These are phyloP conservation scores for Vaccinium macrocarpon DNA, from an alignment of 148 eudicot genomes.

Conservation along the genomic window DNA sequence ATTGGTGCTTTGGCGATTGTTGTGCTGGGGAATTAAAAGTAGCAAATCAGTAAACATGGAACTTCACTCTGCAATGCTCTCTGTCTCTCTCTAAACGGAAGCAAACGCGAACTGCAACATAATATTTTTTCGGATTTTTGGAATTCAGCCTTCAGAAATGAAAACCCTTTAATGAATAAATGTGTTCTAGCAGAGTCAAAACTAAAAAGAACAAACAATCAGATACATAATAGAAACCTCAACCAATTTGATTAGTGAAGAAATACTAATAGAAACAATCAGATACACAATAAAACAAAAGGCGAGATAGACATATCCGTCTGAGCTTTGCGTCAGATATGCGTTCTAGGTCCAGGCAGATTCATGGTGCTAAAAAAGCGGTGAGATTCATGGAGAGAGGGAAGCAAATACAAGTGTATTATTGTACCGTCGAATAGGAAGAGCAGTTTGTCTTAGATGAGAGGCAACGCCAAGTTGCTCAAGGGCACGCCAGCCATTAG, in stretches of 20 bases:
- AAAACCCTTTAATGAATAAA: background rate
- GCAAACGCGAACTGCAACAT: background rate
- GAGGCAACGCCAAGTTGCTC: background rate
- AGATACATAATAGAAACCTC: too few relatives aligned
- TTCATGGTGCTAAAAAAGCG: background rate
- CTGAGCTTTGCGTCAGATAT: background rate
- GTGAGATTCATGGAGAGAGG: background rate
- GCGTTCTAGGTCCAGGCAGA: background rate
- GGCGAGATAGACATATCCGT: background rate
- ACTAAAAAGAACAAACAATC: too few relatives aligned
- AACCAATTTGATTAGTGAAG: too few relatives aligned
- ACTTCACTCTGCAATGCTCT: background rate
- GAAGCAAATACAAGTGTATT: background rate
- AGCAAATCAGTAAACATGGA: background rate
- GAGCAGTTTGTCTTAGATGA: background rate
- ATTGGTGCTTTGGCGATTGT: background rate
- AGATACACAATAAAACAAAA: too few relatives aligned
- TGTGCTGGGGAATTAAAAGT: background rate
- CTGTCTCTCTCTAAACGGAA: background rate
- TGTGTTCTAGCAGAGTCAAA: background rate
- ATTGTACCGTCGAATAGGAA: conserved; percentile 6
- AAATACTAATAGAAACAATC: too few relatives aligned
- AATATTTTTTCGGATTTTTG: background rate
- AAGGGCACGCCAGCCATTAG: background rate
- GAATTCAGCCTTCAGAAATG: background rate